phyloP scores from a whole-genome alignment of 116 monocot species.

The Papilionanthe hybrid region DNA sequence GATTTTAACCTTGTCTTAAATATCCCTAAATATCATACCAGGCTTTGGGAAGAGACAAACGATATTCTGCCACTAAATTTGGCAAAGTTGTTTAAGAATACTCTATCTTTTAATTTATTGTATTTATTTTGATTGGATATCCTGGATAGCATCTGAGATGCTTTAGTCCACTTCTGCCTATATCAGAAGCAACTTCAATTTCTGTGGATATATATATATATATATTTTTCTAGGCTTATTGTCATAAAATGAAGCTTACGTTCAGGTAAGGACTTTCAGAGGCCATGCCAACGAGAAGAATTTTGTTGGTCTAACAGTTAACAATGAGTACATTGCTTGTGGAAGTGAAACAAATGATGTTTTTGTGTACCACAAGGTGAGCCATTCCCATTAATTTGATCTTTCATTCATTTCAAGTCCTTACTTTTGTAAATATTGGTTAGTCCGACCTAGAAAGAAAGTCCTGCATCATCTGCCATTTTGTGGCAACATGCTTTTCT shows the following conservation, averaged over 20 bases:
- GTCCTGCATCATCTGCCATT: no score
- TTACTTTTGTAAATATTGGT: no score
- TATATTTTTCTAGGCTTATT: background rate
- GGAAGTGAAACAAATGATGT: slow-evolving; percentile 99
- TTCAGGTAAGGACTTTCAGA: slow-evolving; percentile 84
- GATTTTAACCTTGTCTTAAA: no score
- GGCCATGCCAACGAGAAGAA: slow-evolving; percentile 99
- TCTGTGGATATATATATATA: background rate
- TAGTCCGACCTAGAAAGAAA: no score
- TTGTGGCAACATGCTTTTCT: background rate
- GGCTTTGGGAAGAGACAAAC: no score
- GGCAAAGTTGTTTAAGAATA: no score
- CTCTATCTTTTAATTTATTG: no score
- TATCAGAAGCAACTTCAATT: background rate
- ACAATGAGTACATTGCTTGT: slow-evolving; percentile 90
- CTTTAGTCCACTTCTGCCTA: background rate
- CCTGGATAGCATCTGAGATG: background rate
- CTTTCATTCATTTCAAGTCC: background rate
- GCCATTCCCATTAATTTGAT: background rate
- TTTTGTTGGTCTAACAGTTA: slow-evolving; percentile 94
- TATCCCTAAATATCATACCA: no score
- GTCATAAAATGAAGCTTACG: background rate
- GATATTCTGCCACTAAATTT: no score
- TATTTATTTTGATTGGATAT: background rate
- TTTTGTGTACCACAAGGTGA: slow-evolving; percentile 94